Conservation (phyloP, 1,139 yeast species). For the Kodamaea suecica region DNA sequence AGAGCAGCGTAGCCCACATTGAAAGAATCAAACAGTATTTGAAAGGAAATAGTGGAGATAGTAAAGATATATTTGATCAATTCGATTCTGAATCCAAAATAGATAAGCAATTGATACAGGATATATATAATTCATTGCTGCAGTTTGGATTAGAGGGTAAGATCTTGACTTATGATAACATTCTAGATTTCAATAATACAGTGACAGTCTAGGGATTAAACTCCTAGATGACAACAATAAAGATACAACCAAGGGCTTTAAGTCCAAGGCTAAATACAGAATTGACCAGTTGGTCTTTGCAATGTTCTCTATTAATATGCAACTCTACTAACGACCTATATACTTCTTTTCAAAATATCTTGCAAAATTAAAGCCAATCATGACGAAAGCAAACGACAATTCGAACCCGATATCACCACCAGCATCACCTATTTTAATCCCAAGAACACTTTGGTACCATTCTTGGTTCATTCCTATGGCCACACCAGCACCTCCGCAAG, state of each 20-base stretch:
- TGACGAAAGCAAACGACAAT: conserved; percentile 24
- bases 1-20: conserved; percentile 4
- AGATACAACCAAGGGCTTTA: too few species aligned
- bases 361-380: conserved; percentile 23
- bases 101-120: conserved; percentile 12
- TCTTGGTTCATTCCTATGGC: conserved; percentile 30
- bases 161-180: conserved; percentile 12
- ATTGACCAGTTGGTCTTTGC: too few species aligned
- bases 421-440: conserved; percentile 18
- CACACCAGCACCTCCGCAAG: conserved; percentile 28
- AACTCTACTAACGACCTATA: conserved; percentile 1
- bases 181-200: conserved; percentile 7
- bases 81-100: conserved; percentile 3
- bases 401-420: conserved; percentile 32
- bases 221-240: too few species aligned
- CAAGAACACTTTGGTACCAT: conserved; percentile 30
- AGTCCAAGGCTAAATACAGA: too few species aligned
- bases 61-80: conserved; percentile 5
- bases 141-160: conserved; percentile 19
- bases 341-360: conserved; percentile 30
- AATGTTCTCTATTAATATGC: too few species aligned
- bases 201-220: not conserved
- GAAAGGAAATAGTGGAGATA: conserved; percentile 7
- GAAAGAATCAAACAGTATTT: conserved; percentile 10
- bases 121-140: conserved; percentile 13